phyloP scores from a whole-genome alignment of 305 asterid genomes.

The Andrographis paniculata region DNA sequence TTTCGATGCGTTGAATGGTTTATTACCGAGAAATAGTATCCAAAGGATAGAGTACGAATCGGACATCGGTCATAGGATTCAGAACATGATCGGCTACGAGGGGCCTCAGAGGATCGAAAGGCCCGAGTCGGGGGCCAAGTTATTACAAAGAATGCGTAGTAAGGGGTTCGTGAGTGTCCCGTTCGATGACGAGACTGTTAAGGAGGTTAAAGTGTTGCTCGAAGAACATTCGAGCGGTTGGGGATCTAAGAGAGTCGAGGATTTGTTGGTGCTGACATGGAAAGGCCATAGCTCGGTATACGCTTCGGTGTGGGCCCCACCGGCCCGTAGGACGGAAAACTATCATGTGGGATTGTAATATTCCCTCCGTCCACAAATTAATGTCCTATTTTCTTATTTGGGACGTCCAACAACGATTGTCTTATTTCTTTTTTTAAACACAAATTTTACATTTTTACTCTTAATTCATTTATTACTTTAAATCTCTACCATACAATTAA shows the following conservation, averaged over 20 bases:
- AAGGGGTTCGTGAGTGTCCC: constrained; percentile 39
- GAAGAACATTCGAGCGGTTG: constrained; percentile 82
- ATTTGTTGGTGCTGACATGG: constrained; percentile 66
- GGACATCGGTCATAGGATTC: constrained; percentile 63
- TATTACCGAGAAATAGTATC: constrained; percentile 52
- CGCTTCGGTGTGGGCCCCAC: constrained; percentile 60
- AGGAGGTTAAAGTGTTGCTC: constrained; percentile 48
- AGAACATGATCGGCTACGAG: constrained; percentile 54
- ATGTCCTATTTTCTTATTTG: too few species aligned
- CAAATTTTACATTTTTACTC: too few species aligned
- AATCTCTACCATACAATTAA: too few species aligned
- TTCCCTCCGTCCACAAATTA: too few species aligned
- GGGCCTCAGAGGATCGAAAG: constrained; percentile 58
- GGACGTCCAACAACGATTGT: too few species aligned
- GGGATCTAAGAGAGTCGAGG: constrained; percentile 81
- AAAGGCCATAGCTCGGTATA: constrained; percentile 67
- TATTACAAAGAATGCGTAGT: constrained; percentile 38
- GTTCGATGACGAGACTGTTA: constrained; percentile 48
- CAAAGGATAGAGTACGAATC: constrained; percentile 55
- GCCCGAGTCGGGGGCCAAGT: constrained; percentile 34
- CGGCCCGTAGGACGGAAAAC: too few species aligned
- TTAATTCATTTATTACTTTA: too few species aligned
- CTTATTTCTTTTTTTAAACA: too few species aligned
- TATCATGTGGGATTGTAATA: too few species aligned
- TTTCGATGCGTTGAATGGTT: constrained; percentile 63